phyloP scores from a whole-genome alignment of 2,329 filamentous ascomycete species.

The Whalleya microplaca region DNA sequence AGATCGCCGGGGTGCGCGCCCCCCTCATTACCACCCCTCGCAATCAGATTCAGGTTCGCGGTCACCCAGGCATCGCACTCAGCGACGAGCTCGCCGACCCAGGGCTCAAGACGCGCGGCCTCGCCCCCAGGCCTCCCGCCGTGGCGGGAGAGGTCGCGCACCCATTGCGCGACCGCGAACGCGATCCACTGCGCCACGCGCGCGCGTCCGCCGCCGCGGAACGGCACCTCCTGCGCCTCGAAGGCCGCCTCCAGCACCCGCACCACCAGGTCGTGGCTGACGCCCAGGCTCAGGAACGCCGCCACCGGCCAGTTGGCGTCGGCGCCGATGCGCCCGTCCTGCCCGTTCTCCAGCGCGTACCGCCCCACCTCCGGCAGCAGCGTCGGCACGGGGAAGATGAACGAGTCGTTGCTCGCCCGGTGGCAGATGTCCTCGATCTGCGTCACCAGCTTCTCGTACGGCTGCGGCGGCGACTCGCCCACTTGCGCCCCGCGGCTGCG shows the following conservation, averaged over 20 bases:
- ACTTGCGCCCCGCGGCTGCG: conserved; percentile 34
- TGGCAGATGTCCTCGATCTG: conserved; percentile 68
- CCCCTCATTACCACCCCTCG: conserved; percentile 44
- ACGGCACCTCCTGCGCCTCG: conserved; percentile 62
- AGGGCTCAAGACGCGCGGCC: conserved; percentile 35
- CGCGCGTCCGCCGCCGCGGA: conserved; percentile 54
- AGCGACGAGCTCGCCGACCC: conserved; percentile 46
- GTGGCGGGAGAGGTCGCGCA: conserved; percentile 45
- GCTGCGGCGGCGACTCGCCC: conserved; percentile 51
- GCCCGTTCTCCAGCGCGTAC: conserved; percentile 62
- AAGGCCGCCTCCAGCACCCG: conserved; percentile 61
- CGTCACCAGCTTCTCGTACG: conserved; percentile 72
- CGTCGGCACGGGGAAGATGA: conserved; percentile 66
- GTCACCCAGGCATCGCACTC: conserved; percentile 51
- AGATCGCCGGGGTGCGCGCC: conserved; percentile 51
- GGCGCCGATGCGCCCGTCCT: conserved; percentile 61
- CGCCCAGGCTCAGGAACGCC: conserved; percentile 58
- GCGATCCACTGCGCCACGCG: conserved; percentile 60
- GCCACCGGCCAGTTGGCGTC: conserved; percentile 61
- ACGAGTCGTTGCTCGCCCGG: conserved; percentile 66
- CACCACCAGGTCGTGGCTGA: conserved; percentile 60
- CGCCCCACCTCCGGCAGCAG: conserved; percentile 66
- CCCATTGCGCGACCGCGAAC: conserved; percentile 49
- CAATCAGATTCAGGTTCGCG: conserved; percentile 43
- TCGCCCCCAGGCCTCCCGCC: conserved; percentile 35